phyloP scores from a whole-genome alignment of 2,329 filamentous ascomycete species.

The Akanthomyces dipterigenus region DNA sequence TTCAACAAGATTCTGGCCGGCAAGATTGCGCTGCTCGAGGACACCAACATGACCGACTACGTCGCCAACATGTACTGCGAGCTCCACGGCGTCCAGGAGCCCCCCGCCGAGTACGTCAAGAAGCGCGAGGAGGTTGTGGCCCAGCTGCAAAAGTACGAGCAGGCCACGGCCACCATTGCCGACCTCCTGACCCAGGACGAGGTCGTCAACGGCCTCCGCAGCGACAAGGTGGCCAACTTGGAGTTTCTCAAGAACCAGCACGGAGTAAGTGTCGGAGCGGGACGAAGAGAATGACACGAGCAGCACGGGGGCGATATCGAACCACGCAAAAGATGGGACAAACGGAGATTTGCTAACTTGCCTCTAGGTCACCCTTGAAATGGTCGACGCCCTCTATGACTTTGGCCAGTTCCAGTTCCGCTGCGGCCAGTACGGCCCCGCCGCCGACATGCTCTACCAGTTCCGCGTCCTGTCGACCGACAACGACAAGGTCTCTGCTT shows the following conservation, averaged over 20 bases:
- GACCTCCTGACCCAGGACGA: constrained; percentile 81
- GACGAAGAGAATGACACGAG: background rate
- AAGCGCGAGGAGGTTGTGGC: constrained; percentile 85
- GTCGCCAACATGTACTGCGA: constrained; percentile 88
- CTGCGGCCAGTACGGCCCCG: constrained; percentile 86
- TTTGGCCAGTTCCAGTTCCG: constrained; percentile 97
- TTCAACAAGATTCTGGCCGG: constrained; percentile 69
- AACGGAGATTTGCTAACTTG: background rate
- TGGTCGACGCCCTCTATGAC: constrained; percentile 93
- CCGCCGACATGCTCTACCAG: constrained; percentile 89
- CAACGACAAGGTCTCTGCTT: constrained; percentile 92
- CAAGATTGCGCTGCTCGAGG: constrained; percentile 90
- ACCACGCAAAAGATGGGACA: background rate
- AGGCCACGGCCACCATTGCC: constrained; percentile 82
- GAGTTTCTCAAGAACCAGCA: constrained; percentile 96
- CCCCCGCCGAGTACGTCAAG: constrained; percentile 78
- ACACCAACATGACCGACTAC: constrained; percentile 99
- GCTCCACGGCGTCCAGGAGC: constrained; percentile 69
- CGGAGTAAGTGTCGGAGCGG: constrained; percentile 50
- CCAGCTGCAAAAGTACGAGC: constrained; percentile 74
- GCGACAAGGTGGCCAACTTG: constrained; percentile 98
- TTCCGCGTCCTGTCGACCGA: constrained; percentile 98
- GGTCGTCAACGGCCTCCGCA: constrained; percentile 83
- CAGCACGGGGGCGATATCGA: no score
- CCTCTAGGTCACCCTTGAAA: constrained; percentile 72